A percentile compares a stretch with the other conserved stretches of the same genome.
Evolutionary conservation across 129 eudicot species (phyloP).

Genomic region (Pseudognaphalium luteoalbum): DNA sequence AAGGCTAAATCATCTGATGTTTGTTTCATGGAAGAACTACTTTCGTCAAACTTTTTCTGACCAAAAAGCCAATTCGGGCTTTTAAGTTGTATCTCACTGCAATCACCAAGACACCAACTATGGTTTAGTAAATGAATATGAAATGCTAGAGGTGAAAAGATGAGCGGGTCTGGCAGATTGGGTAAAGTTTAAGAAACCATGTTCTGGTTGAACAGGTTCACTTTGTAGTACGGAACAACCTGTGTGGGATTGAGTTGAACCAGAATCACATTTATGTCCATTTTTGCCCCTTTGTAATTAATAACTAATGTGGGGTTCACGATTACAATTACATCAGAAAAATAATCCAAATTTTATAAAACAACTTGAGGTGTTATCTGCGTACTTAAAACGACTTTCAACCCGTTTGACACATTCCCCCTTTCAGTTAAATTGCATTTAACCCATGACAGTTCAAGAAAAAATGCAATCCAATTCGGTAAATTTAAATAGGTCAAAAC

Average conservation of each 20-base stretch:
- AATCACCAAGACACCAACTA: constrained; percentile 15
- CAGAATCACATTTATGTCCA: neutral
- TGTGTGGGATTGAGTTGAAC: neutral
- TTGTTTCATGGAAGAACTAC: constrained; percentile 41
- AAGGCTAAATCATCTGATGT: constrained; percentile 47
- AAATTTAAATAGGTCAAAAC: neutral
- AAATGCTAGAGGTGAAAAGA: neutral
- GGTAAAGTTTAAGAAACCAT: neutral
- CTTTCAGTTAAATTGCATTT: neutral
- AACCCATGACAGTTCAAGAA: neutral
- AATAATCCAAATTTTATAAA: neutral
- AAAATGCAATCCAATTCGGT: neutral
- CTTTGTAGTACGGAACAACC: neutral
- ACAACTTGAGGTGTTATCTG: neutral
- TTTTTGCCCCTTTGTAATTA: neutral
- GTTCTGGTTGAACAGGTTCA: neutral
- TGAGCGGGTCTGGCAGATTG: neutral
- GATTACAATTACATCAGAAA: neutral
- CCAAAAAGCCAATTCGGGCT: constrained; percentile 99
- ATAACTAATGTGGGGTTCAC: neutral
- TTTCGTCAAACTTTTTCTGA: constrained; percentile 71
- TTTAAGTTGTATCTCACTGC: constrained; percentile 95
- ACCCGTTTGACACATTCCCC: neutral
- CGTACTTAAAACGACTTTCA: neutral
- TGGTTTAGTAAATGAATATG: neutral